Conservation (phyloP, 1,284 basidiomycete species). For the Sanghuangporus weigelae region DNA sequence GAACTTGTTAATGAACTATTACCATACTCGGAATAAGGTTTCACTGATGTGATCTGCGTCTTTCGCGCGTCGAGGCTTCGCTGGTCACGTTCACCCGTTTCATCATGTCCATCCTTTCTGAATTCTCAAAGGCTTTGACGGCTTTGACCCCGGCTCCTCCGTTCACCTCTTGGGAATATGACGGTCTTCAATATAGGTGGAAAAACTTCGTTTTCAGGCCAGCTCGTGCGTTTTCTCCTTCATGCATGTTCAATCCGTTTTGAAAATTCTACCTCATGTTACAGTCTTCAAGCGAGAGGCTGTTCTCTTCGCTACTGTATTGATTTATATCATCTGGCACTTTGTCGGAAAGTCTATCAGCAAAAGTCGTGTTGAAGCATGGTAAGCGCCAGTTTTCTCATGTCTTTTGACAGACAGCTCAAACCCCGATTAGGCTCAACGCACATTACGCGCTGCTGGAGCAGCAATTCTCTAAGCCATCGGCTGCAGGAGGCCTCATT, state of each 20-base stretch:
- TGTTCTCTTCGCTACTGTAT: constrained; percentile 45
- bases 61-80: constrained; percentile 16
- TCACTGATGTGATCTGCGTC: not conserved
- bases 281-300: constrained; percentile 65
- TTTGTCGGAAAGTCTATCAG: constrained; percentile 54
- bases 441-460: constrained; percentile 51
- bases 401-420: not conserved
- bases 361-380: constrained; percentile 47
- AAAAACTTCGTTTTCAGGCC: constrained; percentile 76
- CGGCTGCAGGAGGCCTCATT: constrained; percentile 38
- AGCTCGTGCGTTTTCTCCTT: constrained; percentile 44
- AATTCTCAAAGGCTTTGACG: constrained; percentile 26
- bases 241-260: not conserved
- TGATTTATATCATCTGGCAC: constrained; percentile 49
- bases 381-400: constrained; percentile 32
- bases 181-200: constrained; percentile 66
- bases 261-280: not conserved
- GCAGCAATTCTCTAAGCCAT: constrained; percentile 65
- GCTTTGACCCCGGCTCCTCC: constrained; percentile 45
- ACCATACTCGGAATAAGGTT: not conserved
- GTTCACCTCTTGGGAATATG: constrained; percentile 40
- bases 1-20: not conserved
- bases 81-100: not conserved
- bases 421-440: constrained; percentile 40
- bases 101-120: not conserved